These are phyloP conservation scores for Cladosporium velox DNA, from an alignment of 2,329 filamentous ascomycete species.

Conservation along the genomic window DNA sequence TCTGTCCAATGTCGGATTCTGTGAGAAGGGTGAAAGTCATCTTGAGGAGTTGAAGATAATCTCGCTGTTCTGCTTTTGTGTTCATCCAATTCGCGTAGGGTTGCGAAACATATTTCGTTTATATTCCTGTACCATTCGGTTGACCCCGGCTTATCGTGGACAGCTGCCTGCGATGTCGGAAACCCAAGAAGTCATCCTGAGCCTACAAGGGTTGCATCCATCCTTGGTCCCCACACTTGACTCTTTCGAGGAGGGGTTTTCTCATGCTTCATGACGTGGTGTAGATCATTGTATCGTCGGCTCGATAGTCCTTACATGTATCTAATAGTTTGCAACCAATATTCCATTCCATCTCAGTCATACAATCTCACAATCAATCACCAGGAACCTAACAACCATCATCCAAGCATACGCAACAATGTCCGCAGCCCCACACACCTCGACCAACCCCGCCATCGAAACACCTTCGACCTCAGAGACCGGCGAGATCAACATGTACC, in stretches of 20 bases:
- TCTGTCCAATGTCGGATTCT: background rate
- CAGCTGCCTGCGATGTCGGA: background rate
- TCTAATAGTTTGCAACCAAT: background rate
- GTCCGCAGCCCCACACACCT: constrained; percentile 3
- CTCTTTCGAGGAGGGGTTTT: background rate
- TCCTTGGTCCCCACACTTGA: background rate
- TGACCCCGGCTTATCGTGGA: background rate
- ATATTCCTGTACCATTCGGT: background rate
- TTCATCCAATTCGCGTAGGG: background rate
- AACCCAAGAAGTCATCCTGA: background rate
- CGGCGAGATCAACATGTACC: constrained; percentile 27
- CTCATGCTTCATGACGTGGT: background rate
- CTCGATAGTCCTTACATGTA: background rate
- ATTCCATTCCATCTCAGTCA: background rate
- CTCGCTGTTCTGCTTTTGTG: background rate
- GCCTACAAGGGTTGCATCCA: background rate
- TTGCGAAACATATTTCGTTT: background rate
- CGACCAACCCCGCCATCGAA: constrained; percentile 28
- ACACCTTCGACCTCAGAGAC: constrained; percentile 29
- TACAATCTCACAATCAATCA: background rate
- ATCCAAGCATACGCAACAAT: background rate
- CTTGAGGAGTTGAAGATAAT: background rate
- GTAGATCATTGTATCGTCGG: background rate
- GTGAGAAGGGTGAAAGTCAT: background rate
- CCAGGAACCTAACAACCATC: background rate